A percentile compares a stretch with the other conserved stretches of the same genome.
phyloP scores from a whole-genome alignment of 331 rosid genomes.

The Malus hybrid region DNA sequence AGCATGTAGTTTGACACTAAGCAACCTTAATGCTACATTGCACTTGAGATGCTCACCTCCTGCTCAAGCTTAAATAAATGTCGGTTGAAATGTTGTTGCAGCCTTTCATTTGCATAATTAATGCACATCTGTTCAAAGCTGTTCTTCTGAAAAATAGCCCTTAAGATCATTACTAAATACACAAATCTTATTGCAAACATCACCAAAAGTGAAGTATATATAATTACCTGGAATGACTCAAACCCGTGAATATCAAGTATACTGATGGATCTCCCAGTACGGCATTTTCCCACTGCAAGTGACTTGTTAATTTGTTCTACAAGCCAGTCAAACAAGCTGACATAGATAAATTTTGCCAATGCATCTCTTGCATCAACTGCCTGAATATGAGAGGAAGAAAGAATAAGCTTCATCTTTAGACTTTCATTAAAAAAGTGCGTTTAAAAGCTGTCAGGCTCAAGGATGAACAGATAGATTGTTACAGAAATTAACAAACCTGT shows the following conservation, averaged over 20 bases:
- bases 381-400: slow-evolving; percentile 27
- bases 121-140: slow-evolving; percentile 92
- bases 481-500: slow-evolving; percentile 51
- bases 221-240: slow-evolving; percentile 78
- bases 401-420: not conserved
- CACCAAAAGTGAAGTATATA: slow-evolving; percentile 8
- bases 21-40: not conserved
- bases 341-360: slow-evolving; percentile 74
- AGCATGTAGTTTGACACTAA: not conserved
- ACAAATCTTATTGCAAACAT: slow-evolving; percentile 5
- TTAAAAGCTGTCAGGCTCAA: not conserved
- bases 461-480: slow-evolving; percentile 1
- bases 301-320: slow-evolving; percentile 78
- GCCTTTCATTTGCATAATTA: slow-evolving; percentile 97
- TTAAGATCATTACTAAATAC: slow-evolving; percentile 16
- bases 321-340: slow-evolving; percentile 89
- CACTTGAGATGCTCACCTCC: slow-evolving; percentile 55
- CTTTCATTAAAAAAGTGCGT: slow-evolving; percentile 2
- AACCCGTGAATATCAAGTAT: slow-evolving; percentile 87
- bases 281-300: slow-evolving; percentile 53
- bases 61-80: slow-evolving; percentile 93
- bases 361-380: slow-evolving; percentile 84
- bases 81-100: slow-evolving; percentile 94
- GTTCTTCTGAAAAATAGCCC: slow-evolving; percentile 54
- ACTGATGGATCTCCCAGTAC: slow-evolving; percentile 67